Evolutionary conservation across 129 eudicot genomes (phyloP), one percentile per base, ranked within the genome.

Genomic region (Saposhnikovia divaricata): DNA sequence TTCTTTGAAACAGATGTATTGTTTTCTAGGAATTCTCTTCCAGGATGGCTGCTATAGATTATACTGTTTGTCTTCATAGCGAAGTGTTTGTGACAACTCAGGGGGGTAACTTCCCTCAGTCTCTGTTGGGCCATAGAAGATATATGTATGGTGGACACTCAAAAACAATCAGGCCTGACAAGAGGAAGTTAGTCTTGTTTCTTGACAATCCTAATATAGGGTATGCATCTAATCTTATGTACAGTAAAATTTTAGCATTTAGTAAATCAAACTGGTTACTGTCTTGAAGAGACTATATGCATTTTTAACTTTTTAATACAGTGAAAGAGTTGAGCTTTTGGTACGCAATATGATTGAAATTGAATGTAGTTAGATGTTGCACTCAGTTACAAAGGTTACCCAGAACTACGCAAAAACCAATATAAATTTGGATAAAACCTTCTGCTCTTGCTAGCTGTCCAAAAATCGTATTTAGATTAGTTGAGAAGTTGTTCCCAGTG

Each of bases 11-110:
- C 72, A 46, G 19, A 48, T 83, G 74, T 80, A 23, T 74, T 79
- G 86, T 19, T 68, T 85, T 85, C 31, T 87, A 95, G 99, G 90
- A 90, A 69, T 95, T 83, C 79, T 95, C 99, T 74, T 95, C 99
- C 74, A 87, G 99, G 89, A 92, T 95, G 99, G 99, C 99, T 84
- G 97, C 99, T 40, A 90, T 92, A 85, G 99, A 95, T 81, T 95
- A 95, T 88, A 95, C 97, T 1, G 99, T 95, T 4, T 95, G 99
- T 87, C 97, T 95, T 75, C 97, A 95, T 78, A 91, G 99, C 80
- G 99, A 95, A 83, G 99, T 95, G 28, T 95, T 95, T 89, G 97
- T 95, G 78, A 95, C 97, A 34, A 95, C 99, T 78, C 99, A 95
- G 79, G 99, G 99, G 55, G 99, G 99, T 70, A 95, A 95, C 83